A percentile compares a stretch with the other conserved stretches of the same genome.
Conservation (phyloP, 176 grass and related monocot species). For the Luzula sylvatica region DNA sequence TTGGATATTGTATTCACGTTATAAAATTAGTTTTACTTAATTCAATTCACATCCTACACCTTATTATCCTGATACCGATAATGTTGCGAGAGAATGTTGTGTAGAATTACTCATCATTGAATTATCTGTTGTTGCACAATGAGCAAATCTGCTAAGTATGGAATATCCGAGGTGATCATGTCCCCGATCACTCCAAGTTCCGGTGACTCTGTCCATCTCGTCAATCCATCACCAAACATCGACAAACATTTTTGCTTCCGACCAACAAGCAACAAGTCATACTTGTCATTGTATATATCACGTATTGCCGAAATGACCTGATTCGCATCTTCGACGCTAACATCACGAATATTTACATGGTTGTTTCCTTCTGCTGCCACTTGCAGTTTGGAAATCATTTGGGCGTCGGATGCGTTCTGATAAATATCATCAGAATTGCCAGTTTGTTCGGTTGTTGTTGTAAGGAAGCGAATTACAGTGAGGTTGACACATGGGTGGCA, state of each 20-base stretch:
- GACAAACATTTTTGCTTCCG: background rate
- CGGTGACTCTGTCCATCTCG: conserved; percentile 26
- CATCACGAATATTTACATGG: conserved; percentile 5
- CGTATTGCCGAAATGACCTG: background rate
- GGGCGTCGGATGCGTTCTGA: conserved; percentile 7
- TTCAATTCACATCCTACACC: too few species aligned
- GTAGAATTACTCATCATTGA: too few species aligned
- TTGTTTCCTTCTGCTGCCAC: background rate
- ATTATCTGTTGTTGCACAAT: conserved; percentile 20
- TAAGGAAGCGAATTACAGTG: conserved; percentile 7
- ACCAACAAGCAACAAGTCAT: conserved; percentile 24
- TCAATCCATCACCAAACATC: background rate
- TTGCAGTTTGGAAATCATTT: conserved; percentile 13
- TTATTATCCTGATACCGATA: too few species aligned
- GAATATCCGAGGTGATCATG: conserved; percentile 21
- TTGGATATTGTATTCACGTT: too few species aligned
- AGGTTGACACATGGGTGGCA: background rate
- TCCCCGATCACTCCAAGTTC: conserved; percentile 36
- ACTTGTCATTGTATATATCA: background rate
- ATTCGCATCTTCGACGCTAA: background rate
- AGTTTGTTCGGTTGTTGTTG: too few species aligned
- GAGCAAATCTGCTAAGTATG: conserved; percentile 6
- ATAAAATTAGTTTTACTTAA: too few species aligned
- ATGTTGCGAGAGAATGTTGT: too few species aligned
- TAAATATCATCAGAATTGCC: background rate